Evolutionary conservation across 164 flowering plant species (phyloP).

Genomic region (Liriodendron chinense): DNA sequence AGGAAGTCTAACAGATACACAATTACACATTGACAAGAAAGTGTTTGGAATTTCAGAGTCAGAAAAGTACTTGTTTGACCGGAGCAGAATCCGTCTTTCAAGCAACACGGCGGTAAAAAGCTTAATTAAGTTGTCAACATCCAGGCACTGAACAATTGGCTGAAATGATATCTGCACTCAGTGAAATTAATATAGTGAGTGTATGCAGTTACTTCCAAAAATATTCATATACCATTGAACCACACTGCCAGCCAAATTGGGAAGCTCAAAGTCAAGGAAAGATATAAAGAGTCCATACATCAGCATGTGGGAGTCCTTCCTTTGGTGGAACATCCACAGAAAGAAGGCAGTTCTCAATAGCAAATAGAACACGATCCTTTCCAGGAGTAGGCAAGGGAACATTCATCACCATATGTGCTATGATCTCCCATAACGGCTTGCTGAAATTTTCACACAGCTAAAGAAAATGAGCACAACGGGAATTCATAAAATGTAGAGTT

Average conservation of each 20-base stretch:
- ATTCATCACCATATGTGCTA: conserved; percentile 73
- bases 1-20: neutral
- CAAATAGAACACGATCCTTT: conserved; percentile 82
- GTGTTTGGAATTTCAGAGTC: conserved; percentile 5
- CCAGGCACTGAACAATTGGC: conserved; percentile 90
- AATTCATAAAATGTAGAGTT: neutral
- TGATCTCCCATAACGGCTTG: conserved; percentile 97
- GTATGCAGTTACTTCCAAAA: neutral
- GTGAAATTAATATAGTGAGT: conserved; percentile 5
- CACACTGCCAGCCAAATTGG: neutral
- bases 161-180: conserved; percentile 87
- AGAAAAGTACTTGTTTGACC: conserved; percentile 76
- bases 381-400: conserved; percentile 96
- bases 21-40: neutral
- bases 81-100: conserved; percentile 86
- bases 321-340: conserved; percentile 91
- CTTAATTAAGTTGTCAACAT: conserved; percentile 84
- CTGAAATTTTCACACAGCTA: conserved; percentile 48
- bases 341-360: conserved; percentile 83
- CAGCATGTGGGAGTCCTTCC: conserved; percentile 95
- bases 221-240: neutral
- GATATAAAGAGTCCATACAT: conserved; percentile 46
- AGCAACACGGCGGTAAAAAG: conserved; percentile 92
- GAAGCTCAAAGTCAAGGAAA: conserved; percentile 1
- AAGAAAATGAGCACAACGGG: neutral